Conservation (phyloP, 345 rosid species). For the Dovyalis caffra region DNA sequence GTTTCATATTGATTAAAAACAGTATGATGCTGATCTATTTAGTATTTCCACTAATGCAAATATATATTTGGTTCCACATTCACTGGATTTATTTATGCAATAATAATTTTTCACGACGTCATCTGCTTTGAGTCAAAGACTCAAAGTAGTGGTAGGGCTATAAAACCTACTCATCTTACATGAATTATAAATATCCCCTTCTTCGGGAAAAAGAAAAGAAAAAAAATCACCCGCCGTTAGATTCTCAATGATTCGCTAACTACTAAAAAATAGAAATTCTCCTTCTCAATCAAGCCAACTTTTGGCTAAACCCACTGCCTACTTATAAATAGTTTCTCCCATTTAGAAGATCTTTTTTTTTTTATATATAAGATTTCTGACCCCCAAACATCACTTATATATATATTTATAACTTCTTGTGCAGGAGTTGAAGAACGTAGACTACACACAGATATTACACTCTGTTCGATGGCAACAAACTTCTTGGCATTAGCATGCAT, state of each 20-base stretch:
- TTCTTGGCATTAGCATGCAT: slow-evolving; percentile 62
- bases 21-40: too few species aligned
- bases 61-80: too few species aligned
- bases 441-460: not conserved
- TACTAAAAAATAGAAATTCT: not conserved
- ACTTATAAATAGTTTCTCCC: not conserved
- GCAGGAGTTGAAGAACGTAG: not conserved
- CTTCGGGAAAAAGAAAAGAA: too few species aligned
- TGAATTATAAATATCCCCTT: too few species aligned
- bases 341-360: not conserved
- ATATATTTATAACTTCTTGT: not conserved
- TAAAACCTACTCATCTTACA: not conserved
- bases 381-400: not conserved
- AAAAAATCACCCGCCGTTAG: not conserved
- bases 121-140: too few species aligned
- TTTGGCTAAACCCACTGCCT: not conserved
- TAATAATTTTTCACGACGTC: too few species aligned
- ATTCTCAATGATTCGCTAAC: not conserved
- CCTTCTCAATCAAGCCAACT: not conserved
- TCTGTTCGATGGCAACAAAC: slow-evolving; percentile 61
- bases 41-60: too few species aligned
- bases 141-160: not conserved
- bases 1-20: too few species aligned
- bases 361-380: not conserved
- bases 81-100: too few species aligned